A percentile compares a stretch with the other conserved stretches of the same genome.
These are phyloP conservation scores for Annulohypoxylon nitens DNA, from an alignment of 495 filamentous ascomycete genomes.

Conservation along the genomic window DNA sequence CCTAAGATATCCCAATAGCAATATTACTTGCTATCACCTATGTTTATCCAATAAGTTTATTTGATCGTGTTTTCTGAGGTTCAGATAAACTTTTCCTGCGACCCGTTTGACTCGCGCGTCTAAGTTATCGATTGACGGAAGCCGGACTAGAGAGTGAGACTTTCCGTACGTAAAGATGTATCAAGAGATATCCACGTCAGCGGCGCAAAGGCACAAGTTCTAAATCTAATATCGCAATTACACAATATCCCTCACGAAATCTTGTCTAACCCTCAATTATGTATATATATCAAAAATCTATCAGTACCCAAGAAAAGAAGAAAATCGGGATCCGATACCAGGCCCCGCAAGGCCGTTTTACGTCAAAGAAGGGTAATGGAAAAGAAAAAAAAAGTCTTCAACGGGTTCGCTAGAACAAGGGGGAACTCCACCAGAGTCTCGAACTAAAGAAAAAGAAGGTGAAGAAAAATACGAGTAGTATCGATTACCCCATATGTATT, in stretches of 20 bases:
- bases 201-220: background rate
- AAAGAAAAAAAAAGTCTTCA: conserved; percentile 21
- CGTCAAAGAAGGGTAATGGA: conserved; percentile 37
- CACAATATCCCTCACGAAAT: conserved; percentile 2
- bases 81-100: background rate
- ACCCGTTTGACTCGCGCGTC: background rate
- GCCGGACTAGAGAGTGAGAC: background rate
- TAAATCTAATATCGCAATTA: background rate
- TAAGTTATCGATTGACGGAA: background rate
- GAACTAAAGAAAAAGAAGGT: conserved; percentile 23
- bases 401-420: conserved; percentile 36
- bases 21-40: background rate
- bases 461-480: conserved; percentile 24
- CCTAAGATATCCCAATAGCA: conserved; percentile 1
- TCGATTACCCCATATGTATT: conserved; percentile 18
- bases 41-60: background rate
- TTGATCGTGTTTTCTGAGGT: background rate
- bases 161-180: background rate
- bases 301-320: background rate
- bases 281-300: background rate
- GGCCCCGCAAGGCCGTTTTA: conserved; percentile 32
- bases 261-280: too few species aligned
- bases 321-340: conserved; percentile 23
- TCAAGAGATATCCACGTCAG: background rate
- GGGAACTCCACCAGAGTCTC: conserved; percentile 32